Evolutionary conservation across 2,329 filamentous ascomycete species (phyloP), one percentile per base, ranked within the genome.

Genomic region (Exophiala viscosa): DNA sequence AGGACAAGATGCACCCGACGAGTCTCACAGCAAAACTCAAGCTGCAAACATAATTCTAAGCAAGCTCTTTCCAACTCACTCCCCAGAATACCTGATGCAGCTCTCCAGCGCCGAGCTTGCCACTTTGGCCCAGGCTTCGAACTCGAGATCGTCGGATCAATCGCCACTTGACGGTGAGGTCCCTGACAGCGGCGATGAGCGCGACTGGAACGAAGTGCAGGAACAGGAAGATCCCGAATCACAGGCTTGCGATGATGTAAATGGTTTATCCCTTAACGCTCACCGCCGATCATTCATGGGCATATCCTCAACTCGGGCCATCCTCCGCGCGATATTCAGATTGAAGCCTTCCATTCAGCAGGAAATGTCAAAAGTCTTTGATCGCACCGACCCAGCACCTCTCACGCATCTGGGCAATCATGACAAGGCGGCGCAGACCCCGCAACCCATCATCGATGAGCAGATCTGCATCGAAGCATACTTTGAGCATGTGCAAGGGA

Each of bases 401-500:
- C 5, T 7, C 23, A 28, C 23, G 23, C 23, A 31, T 44, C 41
- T 14, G 41, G 28, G 9, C 6, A 5, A 14, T 3, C 32, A 18
- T 9, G 42, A 43, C 23, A 18, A 23, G 11, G 7, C 28, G 11
- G 13, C 41, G 2, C 41, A 33, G 6, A 13, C 41, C 8, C 14
- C 23, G 11, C 11, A 44, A 10, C n/a, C 31, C 33, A 32, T 44
- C 41, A 32, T 14, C n/a, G 23, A 28, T 14, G 41, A 54, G 33
- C 47, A 50, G 42, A 18, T 33, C 9, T 47, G 35, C 5, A 32
- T 88, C 34, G 83, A 88, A 60, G 84, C 84, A 17, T 89, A 88
- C 66, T 89, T 89, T 65, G 83, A 85, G 58, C 78, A 83, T 18
- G 79, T 87, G 20, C 86, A 89, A 55, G 79, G 83, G 1, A 85